Percentiles rank a stretch among this genome's conserved stretches.
These are phyloP conservation scores for Pseudogymnoascus sp. DNA, from an alignment of 2,329 filamentous ascomycete species.

Conservation along the genomic window DNA sequence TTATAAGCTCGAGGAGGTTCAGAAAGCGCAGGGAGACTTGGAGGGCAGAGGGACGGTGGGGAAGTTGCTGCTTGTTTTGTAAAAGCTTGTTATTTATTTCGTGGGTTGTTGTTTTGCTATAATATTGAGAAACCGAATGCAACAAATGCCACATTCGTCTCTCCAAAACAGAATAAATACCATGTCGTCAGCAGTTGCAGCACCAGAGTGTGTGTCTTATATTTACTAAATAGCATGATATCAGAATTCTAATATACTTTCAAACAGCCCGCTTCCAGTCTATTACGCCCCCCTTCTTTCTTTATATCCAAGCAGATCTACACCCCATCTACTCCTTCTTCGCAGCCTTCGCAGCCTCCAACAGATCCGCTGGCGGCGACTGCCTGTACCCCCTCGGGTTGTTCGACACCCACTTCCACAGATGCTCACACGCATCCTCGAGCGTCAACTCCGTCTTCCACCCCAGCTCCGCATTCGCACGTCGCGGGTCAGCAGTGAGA, in stretches of 20 bases:
- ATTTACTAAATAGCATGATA: neutral
- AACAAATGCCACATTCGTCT: neutral
- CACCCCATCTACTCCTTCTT: slow-evolving; percentile 9
- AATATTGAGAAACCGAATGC: neutral
- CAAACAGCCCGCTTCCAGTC: neutral
- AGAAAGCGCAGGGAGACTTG: slow-evolving; percentile 66
- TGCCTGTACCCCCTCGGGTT: slow-evolving; percentile 94
- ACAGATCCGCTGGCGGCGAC: slow-evolving; percentile 73
- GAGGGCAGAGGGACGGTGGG: slow-evolving; percentile 76
- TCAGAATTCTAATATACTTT: neutral
- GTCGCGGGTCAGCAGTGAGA: slow-evolving; percentile 81
- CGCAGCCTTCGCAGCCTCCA: slow-evolving; percentile 51
- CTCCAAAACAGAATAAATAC: neutral
- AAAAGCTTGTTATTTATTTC: slow-evolving; percentile 11
- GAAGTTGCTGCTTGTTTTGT: slow-evolving; percentile 68
- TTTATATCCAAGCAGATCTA: neutral
- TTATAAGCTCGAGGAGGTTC: slow-evolving; percentile 67
- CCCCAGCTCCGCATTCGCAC: slow-evolving; percentile 78
- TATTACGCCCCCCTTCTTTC: neutral
- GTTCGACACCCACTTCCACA: slow-evolving; percentile 96
- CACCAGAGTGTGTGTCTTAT: neutral
- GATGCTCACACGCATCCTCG: slow-evolving; percentile 85
- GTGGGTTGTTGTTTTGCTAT: neutral
- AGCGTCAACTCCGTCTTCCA: slow-evolving; percentile 90
- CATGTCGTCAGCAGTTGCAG: neutral